phyloP scores from a whole-genome alignment of 257 asterid genomes.

The Catharanthus roseus region DNA sequence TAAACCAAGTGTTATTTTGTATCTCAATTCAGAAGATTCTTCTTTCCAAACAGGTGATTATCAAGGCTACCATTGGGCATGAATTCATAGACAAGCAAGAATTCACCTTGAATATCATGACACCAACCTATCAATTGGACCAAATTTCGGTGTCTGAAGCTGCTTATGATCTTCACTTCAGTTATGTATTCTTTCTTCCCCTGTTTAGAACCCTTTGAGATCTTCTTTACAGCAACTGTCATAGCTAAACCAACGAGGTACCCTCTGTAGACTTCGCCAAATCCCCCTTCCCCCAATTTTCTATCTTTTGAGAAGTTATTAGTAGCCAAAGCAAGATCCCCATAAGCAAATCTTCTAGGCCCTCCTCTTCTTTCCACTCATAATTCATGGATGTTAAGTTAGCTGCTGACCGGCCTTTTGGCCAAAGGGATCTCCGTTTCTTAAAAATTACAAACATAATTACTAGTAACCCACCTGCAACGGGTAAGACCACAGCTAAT shows the following conservation, averaged over 20 bases:
- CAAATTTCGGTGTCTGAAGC: slow-evolving; percentile 32
- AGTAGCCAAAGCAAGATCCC: slow-evolving; percentile 29
- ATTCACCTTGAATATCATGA: slow-evolving; percentile 32
- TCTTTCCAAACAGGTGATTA: slow-evolving; percentile 27
- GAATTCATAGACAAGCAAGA: slow-evolving; percentile 40
- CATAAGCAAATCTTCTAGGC: slow-evolving; percentile 32
- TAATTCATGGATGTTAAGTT: slow-evolving; percentile 26
- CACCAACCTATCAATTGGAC: slow-evolving; percentile 41
- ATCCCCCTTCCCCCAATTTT: slow-evolving; percentile 38
- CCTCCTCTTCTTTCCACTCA: slow-evolving; percentile 41
- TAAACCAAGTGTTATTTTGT: slow-evolving; percentile 28
- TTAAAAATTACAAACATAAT: slow-evolving; percentile 6
- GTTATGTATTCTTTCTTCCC: slow-evolving; percentile 36
- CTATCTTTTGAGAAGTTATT: slow-evolving; percentile 30
- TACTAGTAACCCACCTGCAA: slow-evolving; percentile 20
- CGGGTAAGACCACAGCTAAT: slow-evolving; percentile 6
- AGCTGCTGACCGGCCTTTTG: not conserved
- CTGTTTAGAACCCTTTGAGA: slow-evolving; percentile 31
- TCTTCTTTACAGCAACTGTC: slow-evolving; percentile 36
- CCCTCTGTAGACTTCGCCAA: slow-evolving; percentile 36
- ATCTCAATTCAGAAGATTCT: slow-evolving; percentile 26
- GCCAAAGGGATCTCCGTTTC: slow-evolving; percentile 21
- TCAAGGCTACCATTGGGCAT: slow-evolving; percentile 36
- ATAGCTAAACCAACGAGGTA: slow-evolving; percentile 23
- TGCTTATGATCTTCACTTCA: slow-evolving; percentile 37